Conservation (phyloP, 1,284 basidiomycete genomes). For the Cryptococcus sp. region DNA sequence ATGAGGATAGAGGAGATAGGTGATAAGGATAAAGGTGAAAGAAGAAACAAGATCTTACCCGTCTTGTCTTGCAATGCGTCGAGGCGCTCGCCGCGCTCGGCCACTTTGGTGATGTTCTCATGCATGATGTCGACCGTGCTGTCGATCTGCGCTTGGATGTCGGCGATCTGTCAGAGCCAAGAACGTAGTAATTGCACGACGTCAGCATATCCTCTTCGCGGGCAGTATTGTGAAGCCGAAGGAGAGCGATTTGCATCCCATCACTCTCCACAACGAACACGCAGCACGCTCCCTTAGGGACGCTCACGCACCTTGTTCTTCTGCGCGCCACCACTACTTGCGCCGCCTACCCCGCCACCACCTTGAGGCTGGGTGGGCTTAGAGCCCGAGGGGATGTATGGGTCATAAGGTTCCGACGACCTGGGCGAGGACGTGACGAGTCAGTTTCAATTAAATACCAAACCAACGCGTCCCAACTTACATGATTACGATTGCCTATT, state of each 20-base stretch:
- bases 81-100: slow-evolving; percentile 90
- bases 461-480: not conserved
- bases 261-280: not conserved
- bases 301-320: slow-evolving; percentile 60
- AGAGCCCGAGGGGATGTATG: slow-evolving; percentile 81
- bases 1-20: no score
- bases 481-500: not conserved
- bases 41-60: slow-evolving; percentile 61
- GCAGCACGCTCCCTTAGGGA: not conserved
- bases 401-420: slow-evolving; percentile 83
- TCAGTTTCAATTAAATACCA: not conserved
- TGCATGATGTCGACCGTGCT: slow-evolving; percentile 89
- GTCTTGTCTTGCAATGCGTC: slow-evolving; percentile 98
- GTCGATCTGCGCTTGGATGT: slow-evolving; percentile 91
- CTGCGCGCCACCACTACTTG: slow-evolving; percentile 18
- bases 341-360: slow-evolving; percentile 9
- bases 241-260: no score
- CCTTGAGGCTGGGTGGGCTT: slow-evolving; percentile 56
- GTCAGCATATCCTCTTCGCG: slow-evolving; percentile 1
- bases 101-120: slow-evolving; percentile 92
- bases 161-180: slow-evolving; percentile 65
- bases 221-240: not conserved
- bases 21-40: no score
- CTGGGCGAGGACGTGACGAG: slow-evolving; percentile 18
- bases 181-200: not conserved